Base-by-base conservation (phyloP, 257 asterid species). In the Cordia subcordata region DNA sequence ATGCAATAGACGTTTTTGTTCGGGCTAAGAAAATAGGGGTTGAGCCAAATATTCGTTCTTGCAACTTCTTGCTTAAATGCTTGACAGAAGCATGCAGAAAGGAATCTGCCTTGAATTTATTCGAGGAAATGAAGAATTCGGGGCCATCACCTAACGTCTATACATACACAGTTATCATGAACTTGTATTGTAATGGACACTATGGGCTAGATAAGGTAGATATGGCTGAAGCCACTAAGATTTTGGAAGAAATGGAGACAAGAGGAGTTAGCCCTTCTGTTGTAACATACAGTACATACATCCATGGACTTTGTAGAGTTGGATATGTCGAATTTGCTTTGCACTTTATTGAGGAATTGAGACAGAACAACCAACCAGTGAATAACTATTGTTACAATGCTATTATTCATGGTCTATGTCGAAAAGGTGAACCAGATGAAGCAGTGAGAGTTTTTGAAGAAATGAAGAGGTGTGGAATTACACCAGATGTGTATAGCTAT, bases 21-120 rank as follows among this genome's bases (percentile, higher is more conserved):
- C 80, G 50, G 61, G 76, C 81, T 19, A 80, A 64, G 74, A 56
- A 64, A 39, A 55, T 68, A 55, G 83, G 86, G 54, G 33, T 78
- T 49, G 71, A 60, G 67, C 82, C 77, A 18, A 64, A 70, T 42
- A 68, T 78, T 52, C 77, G 68, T 5, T 59, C 90, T 3, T 79
- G 83, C 69, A 84, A 84, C 75, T 80, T 80, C 70, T 76, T 82
- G 82, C 85, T 83, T 39, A 86, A 86, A 63, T 77, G 83, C 51
- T 72, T 83, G 67, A 70, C 74, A 12, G 87, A 83, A 53, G 73
- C 74, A 15, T 69, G 68, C 54, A 69, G 71, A 57, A 69, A 66
- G 70, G 74, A 67, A 13, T 5, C 11, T 1, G 60, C 78, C 21
- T 47, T 67, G 58, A 51, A 58, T 61, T 61, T 77, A 11, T 87